Conservation (phyloP, 2,329 filamentous ascomycete species). For the Fusarium papillatum region DNA sequence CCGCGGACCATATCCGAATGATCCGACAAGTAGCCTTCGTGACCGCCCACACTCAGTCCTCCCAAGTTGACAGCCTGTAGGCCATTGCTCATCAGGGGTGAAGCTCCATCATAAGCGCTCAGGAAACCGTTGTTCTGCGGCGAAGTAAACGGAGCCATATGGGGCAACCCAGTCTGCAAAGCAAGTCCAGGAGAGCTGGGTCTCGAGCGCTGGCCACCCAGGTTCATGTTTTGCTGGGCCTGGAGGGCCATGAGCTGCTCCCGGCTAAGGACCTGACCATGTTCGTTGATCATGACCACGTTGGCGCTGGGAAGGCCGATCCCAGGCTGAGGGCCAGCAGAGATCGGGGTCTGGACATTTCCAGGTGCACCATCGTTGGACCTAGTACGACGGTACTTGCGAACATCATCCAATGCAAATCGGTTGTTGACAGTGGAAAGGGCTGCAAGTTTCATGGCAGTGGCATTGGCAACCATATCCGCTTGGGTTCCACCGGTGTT, state of each 20-base stretch:
- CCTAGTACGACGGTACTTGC: slow-evolving; percentile 92
- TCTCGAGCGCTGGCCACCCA: slow-evolving; percentile 82
- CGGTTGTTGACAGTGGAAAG: slow-evolving; percentile 98
- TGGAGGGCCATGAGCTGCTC: slow-evolving; percentile 90
- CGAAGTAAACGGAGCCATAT: slow-evolving; percentile 81
- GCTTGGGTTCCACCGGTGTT: slow-evolving; percentile 77
- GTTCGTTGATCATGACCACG: slow-evolving; percentile 94
- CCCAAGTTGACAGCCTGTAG: slow-evolving; percentile 80
- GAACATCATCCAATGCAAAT: slow-evolving; percentile 95
- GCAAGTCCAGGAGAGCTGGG: slow-evolving; percentile 91
- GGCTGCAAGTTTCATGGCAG: slow-evolving; percentile 98
- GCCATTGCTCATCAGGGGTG: slow-evolving; percentile 78
- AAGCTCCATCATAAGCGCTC: slow-evolving; percentile 84
- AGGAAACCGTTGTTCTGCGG: slow-evolving; percentile 97
- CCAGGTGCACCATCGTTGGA: slow-evolving; percentile 83
- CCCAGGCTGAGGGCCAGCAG: slow-evolving; percentile 72
- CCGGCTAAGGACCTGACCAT: slow-evolving; percentile 87
- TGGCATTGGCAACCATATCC: slow-evolving; percentile 98
- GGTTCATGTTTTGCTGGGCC: slow-evolving; percentile 72
- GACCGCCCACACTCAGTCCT: slow-evolving; percentile 77
- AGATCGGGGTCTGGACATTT: slow-evolving; percentile 72
- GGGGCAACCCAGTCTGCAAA: slow-evolving; percentile 76
- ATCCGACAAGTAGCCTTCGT: slow-evolving; percentile 93
- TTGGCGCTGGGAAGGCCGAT: slow-evolving; percentile 78
- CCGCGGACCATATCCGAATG: slow-evolving; percentile 93